These are phyloP conservation scores for Wolfiporia cocos DNA, from an alignment of 1,284 basidiomycete genomes.

Conservation along the genomic window DNA sequence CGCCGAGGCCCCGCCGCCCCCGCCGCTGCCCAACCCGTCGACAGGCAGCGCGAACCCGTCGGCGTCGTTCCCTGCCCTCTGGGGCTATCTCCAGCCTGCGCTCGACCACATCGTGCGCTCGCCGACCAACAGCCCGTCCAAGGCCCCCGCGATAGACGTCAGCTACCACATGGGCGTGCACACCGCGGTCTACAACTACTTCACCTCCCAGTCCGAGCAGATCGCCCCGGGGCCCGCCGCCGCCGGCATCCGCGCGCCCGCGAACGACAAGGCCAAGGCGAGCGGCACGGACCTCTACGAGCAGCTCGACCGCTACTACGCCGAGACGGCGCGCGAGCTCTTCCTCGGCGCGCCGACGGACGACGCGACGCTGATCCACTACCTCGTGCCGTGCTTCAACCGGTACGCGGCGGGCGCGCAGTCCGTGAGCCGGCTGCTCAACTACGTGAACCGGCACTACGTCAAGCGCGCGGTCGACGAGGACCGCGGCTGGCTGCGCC, in stretches of 20 bases:
- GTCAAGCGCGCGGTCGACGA: slow-evolving; percentile 72
- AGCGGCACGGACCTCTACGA: slow-evolving; percentile 66
- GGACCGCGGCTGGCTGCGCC: slow-evolving; percentile 68
- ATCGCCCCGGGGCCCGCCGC: slow-evolving; percentile 22
- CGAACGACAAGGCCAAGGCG: slow-evolving; percentile 21
- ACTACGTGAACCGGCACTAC: slow-evolving; percentile 74
- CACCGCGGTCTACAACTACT: slow-evolving; percentile 76
- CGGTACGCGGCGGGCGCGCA: slow-evolving; percentile 62
- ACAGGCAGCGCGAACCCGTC: slow-evolving; percentile 67
- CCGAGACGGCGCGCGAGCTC: slow-evolving; percentile 51
- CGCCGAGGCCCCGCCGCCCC: slow-evolving; percentile 8
- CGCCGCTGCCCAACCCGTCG: slow-evolving; percentile 29
- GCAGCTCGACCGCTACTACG: slow-evolving; percentile 62
- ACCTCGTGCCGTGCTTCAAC: slow-evolving; percentile 62
- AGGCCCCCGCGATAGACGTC: slow-evolving; percentile 64
- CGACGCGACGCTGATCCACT: slow-evolving; percentile 58
- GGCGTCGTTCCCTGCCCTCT: slow-evolving; percentile 60
- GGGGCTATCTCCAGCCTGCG: slow-evolving; percentile 69
- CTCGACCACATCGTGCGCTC: slow-evolving; percentile 69
- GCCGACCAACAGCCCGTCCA: slow-evolving; percentile 49
- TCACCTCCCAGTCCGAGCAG: slow-evolving; percentile 52
- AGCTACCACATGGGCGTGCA: slow-evolving; percentile 71
- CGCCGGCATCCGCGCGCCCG: slow-evolving; percentile 17
- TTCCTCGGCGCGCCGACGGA: slow-evolving; percentile 58
- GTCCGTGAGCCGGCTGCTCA: slow-evolving; percentile 63